Evolutionary conservation across 768 basidiomycete genomes (phyloP), one percentile per base, ranked within the genome.

Genomic region (Obba rivulosa): DNA sequence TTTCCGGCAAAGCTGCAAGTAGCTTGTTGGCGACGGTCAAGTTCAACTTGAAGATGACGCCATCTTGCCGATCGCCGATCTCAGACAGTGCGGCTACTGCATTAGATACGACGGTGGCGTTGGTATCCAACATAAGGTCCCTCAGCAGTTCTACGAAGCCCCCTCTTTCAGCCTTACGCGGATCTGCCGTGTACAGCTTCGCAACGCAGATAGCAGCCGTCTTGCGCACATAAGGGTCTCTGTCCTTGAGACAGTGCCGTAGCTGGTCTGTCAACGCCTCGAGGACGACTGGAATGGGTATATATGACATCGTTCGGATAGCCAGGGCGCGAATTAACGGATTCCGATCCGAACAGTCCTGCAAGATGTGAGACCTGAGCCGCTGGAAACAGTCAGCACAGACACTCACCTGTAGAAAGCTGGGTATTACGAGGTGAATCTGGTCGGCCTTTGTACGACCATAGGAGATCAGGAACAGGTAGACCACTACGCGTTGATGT

Each of bases 301-400:
- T 98, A 62, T 96, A 97, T 7, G 96, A 95, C 95, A 99, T 98
- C 11, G 96, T 99, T 37, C 96, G 89, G 59, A 99, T 94, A 17
- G 96, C 93, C 40, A 99, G 75, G 14, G 95, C 96, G 31, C 96
- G 88, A 49, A 99, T 92, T 41, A 99, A 83, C 10, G 96, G 95
- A 64, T 98, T 98, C 40, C 89, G 81, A 63, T 98, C 95, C 59
- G 84, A 87, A 59, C 92, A 96, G 64, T 98, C 95, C 95, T 98
- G 58, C 28, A 48, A 40, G 39, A 43, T 25, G 48, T 62, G 23
- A 61, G 54, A 13, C 51, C 44, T 24, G 17, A 34, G 44, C 49
- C 53, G 36, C 28, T 13, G 13, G 13, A 13, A 21, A 38, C 18
- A n/a, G n/a, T n/a, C n/a, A n/a, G 13, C 50, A 48, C 11, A 43